Evolutionary conservation across 495 filamentous ascomycete species (phyloP).

Genomic region (Umbilicaria muhlenbergii): DNA sequence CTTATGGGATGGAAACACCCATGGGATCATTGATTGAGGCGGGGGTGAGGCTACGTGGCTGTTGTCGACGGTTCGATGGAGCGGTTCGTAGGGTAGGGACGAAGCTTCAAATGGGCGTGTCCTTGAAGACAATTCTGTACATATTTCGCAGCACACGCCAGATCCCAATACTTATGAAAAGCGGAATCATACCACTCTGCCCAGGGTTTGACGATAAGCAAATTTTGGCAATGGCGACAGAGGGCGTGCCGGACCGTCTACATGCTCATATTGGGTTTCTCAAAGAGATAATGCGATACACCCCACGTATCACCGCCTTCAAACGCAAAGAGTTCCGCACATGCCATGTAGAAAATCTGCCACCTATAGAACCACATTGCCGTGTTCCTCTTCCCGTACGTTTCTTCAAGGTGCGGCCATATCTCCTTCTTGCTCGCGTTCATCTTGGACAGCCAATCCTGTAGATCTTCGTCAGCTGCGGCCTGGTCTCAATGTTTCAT

Average conservation of each 20-base stretch:
- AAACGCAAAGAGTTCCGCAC: conserved; percentile 47
- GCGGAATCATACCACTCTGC: no score
- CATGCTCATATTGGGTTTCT: conserved; percentile 20
- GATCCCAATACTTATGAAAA: no score
- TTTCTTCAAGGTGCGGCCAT: conserved; percentile 42
- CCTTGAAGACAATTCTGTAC: no score
- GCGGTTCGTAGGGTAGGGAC: no score
- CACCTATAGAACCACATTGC: conserved; percentile 46
- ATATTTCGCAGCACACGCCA: no score
- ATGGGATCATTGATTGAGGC: conserved; percentile 74
- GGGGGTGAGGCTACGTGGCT: no score
- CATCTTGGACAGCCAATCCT: conserved; percentile 45
- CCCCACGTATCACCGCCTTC: conserved; percentile 48
- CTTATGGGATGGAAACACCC: conserved; percentile 92
- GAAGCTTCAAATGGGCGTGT: no score
- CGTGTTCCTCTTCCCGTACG: conserved; percentile 39
- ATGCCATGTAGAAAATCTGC: conserved; percentile 56
- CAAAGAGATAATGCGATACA: conserved; percentile 45
- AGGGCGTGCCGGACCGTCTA: no score
- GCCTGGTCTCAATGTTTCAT: background rate
- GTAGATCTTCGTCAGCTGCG: conserved; percentile 9
- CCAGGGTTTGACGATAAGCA: no score
- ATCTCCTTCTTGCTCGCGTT: conserved; percentile 33
- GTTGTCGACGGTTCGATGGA: no score
- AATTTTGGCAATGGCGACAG: no score